Conservation (phyloP, 108 stramenopile species). For the Nannochloropsis salina region DNA sequence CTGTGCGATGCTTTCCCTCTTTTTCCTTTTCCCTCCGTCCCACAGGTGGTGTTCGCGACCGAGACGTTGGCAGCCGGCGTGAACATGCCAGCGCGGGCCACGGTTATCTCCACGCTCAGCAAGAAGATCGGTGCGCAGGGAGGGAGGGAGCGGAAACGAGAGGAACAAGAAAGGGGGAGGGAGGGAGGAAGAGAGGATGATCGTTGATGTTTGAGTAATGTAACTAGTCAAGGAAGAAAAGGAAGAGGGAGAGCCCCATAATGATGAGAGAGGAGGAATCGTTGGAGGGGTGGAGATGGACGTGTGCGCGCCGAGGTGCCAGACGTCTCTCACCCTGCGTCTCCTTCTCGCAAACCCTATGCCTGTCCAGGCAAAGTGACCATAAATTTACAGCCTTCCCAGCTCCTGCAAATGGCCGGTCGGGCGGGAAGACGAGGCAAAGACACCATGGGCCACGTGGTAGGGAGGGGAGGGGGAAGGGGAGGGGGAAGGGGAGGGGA, state of each 20-base stretch:
- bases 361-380: conserved; percentile 19
- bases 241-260: too few relatives aligned
- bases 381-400: conserved; percentile 32
- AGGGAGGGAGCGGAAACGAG: conserved; percentile 37
- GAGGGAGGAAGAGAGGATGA: background rate
- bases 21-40: background rate
- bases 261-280: too few relatives aligned
- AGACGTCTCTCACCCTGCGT: too few relatives aligned
- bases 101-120: conserved; percentile 74
- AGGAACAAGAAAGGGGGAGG: background rate
- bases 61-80: conserved; percentile 93
- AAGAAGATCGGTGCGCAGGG: conserved; percentile 59
- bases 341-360: too few relatives aligned
- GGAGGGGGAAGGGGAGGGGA: conserved; percentile 2
- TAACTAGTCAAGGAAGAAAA: too few relatives aligned
- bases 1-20: background rate
- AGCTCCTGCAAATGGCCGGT: conserved; percentile 52
- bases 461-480: background rate
- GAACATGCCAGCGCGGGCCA: conserved; percentile 74
- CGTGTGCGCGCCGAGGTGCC: too few relatives aligned
- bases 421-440: conserved; percentile 34
- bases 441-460: conserved; percentile 35
- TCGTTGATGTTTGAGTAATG: too few relatives aligned
- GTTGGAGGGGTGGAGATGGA: too few relatives aligned
- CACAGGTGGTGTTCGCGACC: conserved; percentile 75